Conservation (phyloP, 352 stramenopile genomes). For the Phytopythium mirpurense region DNA sequence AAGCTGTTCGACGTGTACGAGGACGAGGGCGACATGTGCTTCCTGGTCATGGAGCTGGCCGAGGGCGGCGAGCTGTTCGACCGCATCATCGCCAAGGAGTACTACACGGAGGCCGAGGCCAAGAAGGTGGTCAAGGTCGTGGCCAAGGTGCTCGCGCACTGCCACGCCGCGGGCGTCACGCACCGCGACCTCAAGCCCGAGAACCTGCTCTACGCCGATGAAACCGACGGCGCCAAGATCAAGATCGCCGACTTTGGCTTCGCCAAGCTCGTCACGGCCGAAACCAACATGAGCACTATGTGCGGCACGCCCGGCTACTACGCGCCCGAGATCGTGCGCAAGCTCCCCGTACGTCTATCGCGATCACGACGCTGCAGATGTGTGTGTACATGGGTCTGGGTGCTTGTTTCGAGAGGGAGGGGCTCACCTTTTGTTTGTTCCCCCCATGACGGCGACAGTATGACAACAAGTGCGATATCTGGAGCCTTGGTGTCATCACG, state of each 20-base stretch:
- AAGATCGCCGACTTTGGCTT: conserved; percentile 94
- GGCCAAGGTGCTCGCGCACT: conserved; percentile 83
- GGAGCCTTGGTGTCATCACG: conserved; percentile 87
- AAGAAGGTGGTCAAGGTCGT: conserved; percentile 83
- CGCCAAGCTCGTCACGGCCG: conserved; percentile 72
- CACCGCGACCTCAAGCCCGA: conserved; percentile 97
- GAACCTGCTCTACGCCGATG: conserved; percentile 91
- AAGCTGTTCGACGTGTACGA: conserved; percentile 84
- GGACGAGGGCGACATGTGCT: conserved; percentile 62
- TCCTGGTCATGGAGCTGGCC: conserved; percentile 88
- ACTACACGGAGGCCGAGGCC: conserved; percentile 89
- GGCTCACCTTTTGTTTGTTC: too few relatives aligned
- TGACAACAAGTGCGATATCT: conserved; percentile 95
- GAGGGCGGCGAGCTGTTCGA: conserved; percentile 91
- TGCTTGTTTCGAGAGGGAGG: conserved; percentile 4
- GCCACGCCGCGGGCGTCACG: conserved; percentile 84
- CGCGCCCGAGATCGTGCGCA: conserved; percentile 94
- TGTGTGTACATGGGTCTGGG: too few relatives aligned
- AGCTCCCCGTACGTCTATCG: conserved; percentile 47
- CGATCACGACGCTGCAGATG: too few relatives aligned
- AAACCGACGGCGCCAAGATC: conserved; percentile 84
- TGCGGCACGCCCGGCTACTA: conserved; percentile 95
- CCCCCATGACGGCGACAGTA: conserved; percentile 43
- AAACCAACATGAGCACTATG: conserved; percentile 85
- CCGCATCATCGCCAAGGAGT: conserved; percentile 89